These are phyloP conservation scores for Pyrenula massariospora DNA, from an alignment of 495 filamentous ascomycete species.

Conservation along the genomic window DNA sequence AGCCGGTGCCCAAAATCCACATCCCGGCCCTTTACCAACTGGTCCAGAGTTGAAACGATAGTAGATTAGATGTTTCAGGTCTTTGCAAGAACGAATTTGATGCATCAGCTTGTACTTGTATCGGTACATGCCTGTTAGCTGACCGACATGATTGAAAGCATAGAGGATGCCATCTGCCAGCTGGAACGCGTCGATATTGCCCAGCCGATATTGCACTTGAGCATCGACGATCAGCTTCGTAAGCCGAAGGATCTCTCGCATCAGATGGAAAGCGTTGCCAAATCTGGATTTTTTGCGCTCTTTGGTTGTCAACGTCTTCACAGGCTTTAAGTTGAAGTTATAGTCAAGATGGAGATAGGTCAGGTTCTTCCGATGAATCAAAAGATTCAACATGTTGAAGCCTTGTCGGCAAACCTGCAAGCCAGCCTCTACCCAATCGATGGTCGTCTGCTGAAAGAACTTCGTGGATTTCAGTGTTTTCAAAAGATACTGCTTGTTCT, in stretches of 20 bases:
- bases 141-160: conserved; percentile 98
- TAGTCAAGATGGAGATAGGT: conserved; percentile 98
- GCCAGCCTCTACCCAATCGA: conserved; percentile 99
- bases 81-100: conserved; percentile 98
- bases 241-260: conserved; percentile 95
- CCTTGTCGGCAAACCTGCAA: conserved; percentile 96
- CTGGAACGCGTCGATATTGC: conserved; percentile 98
- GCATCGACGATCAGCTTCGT: conserved; percentile 98
- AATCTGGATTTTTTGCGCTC: conserved; percentile 99
- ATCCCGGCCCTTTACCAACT: conserved; percentile 95
- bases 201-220: conserved; percentile 94
- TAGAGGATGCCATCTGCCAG: conserved; percentile 97
- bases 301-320: conserved; percentile 97
- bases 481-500: conserved; percentile 88
- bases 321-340: conserved; percentile 99
- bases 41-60: conserved; percentile 98
- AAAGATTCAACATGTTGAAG: conserved; percentile 97
- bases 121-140: conserved; percentile 98
- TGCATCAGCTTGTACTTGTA: conserved; percentile 99
- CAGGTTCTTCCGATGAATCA: conserved; percentile 97
- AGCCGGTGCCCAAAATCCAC: conserved; percentile 98
- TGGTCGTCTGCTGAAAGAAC: conserved; percentile 98
- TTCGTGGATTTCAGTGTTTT: conserved; percentile 88
- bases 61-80: conserved; percentile 98
- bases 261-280: conserved; percentile 97